Conservation (phyloP, 192 early-diverging fungal species). For the Backusella tuberculispora region DNA sequence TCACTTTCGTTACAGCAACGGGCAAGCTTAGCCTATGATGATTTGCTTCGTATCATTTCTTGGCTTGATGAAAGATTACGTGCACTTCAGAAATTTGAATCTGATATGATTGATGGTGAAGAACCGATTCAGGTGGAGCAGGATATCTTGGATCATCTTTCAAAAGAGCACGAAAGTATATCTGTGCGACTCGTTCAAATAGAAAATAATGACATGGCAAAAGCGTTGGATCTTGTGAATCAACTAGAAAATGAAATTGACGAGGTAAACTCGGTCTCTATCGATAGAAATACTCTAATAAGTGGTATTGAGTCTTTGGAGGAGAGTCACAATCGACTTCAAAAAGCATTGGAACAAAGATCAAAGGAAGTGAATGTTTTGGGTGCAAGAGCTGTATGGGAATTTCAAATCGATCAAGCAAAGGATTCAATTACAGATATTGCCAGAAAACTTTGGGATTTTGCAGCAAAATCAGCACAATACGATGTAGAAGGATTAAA, state of each 20-base stretch:
- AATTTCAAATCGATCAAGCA: conserved; percentile 13
- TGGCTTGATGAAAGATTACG: conserved; percentile 38
- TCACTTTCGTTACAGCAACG: conserved; percentile 37
- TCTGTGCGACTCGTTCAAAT: conserved; percentile 21
- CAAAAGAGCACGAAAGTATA: conserved; percentile 35
- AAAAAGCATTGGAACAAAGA: conserved; percentile 15
- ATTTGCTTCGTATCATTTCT: conserved; percentile 28
- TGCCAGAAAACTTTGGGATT: conserved; percentile 29
- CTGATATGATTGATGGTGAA: neutral
- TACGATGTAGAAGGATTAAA: conserved; percentile 21
- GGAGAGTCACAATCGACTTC: conserved; percentile 15
- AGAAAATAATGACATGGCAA: conserved; percentile 34
- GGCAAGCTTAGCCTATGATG: conserved; percentile 33
- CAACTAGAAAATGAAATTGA: conserved; percentile 37
- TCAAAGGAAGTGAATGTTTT: conserved; percentile 15
- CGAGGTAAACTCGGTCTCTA: conserved; percentile 27
- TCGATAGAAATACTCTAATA: conserved; percentile 35
- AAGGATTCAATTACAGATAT: conserved; percentile 16
- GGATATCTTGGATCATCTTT: conserved; percentile 24
- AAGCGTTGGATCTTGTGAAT: conserved; percentile 24
- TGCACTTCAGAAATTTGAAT: conserved; percentile 19
- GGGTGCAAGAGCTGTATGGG: conserved; percentile 24
- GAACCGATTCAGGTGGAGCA: conserved; percentile 24
- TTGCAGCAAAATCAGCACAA: conserved; percentile 32
- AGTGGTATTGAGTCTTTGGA: conserved; percentile 31